Percentiles rank a stretch among this genome's conserved stretches.
These are phyloP conservation scores for Dichotomopilus funicola DNA, from an alignment of 2,329 filamentous ascomycete genomes.

Conservation along the genomic window DNA sequence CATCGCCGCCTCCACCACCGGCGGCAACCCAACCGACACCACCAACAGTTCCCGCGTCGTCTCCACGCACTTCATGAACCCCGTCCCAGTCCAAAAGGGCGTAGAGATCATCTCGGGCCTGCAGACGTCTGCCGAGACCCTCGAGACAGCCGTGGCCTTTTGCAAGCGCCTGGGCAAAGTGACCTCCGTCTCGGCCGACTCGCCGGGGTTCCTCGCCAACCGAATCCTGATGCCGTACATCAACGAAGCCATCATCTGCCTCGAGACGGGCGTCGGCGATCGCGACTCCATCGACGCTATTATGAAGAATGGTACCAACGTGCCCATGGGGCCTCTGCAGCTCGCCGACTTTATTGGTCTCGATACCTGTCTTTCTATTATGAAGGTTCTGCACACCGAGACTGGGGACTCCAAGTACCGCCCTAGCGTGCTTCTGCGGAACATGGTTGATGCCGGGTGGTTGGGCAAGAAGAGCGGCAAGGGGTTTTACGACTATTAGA, in stretches of 20 bases:
- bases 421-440: conserved; percentile 76
- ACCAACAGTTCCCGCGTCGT: conserved; percentile 81
- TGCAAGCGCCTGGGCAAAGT: conserved; percentile 92
- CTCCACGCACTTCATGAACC: conserved; percentile 99
- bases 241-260: conserved; percentile 93
- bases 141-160: conserved; percentile 77
- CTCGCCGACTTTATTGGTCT: conserved; percentile 96
- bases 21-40: conserved; percentile 65
- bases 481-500: conserved; percentile 85
- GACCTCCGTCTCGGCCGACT: conserved; percentile 77
- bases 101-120: conserved; percentile 95
- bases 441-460: conserved; percentile 99
- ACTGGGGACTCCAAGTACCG: conserved; percentile 95
- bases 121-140: conserved; percentile 77
- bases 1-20: conserved; percentile 80
- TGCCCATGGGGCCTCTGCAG: conserved; percentile 93
- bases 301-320: conserved; percentile 99
- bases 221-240: conserved; percentile 98
- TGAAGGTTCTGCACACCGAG: conserved; percentile 88
- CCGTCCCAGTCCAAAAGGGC: conserved; percentile 91
- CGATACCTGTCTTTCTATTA: conserved; percentile 93
- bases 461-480: conserved; percentile 95
- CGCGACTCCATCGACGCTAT: conserved; percentile 93
- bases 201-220: conserved; percentile 92
- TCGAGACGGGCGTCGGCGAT: conserved; percentile 85